A percentile compares a stretch with the other conserved stretches of the same genome.
phyloP scores from a whole-genome alignment of 352 stramenopile genomes.

The Phytophthora vignae region DNA sequence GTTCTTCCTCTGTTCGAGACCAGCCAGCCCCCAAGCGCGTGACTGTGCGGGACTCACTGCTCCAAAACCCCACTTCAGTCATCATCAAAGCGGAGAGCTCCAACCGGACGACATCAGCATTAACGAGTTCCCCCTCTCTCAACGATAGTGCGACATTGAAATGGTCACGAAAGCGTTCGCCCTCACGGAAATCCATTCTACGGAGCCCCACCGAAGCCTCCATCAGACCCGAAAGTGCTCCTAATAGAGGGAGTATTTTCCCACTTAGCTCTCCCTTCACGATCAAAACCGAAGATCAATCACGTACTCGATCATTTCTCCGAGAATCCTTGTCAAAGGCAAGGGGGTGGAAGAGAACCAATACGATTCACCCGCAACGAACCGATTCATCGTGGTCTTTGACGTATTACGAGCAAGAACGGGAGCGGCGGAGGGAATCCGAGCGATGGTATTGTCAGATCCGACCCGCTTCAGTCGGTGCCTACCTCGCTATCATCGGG shows the following conservation, averaged over 20 bases:
- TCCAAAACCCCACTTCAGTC: not conserved
- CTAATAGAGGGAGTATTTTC: not conserved
- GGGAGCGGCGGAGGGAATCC: slow-evolving; percentile 2
- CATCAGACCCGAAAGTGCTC: not conserved
- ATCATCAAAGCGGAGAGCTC: not conserved
- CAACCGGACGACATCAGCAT: not conserved
- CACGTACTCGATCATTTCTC: slow-evolving; percentile 13
- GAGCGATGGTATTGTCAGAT: slow-evolving; percentile 32
- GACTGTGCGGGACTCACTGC: not conserved
- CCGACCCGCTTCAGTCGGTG: slow-evolving; percentile 30
- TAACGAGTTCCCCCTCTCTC: not conserved
- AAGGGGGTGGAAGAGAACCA: slow-evolving; percentile 14
- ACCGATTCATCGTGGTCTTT: slow-evolving; percentile 25
- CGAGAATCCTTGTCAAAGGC: slow-evolving; percentile 16
- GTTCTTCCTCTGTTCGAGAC: slow-evolving; percentile 8
- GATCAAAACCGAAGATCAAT: not conserved
- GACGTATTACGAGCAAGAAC: slow-evolving; percentile 33
- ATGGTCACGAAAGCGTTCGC: not conserved
- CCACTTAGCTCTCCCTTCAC: not conserved
- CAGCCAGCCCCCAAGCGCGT: not conserved
- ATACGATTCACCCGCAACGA: slow-evolving; percentile 15
- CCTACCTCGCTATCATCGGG: slow-evolving; percentile 31
- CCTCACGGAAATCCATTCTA: not conserved
- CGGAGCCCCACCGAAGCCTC: not conserved
- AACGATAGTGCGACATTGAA: not conserved